phyloP scores from a whole-genome alignment of 2,329 filamentous ascomycete genomes.

The Reticulascus tulasneorum region DNA sequence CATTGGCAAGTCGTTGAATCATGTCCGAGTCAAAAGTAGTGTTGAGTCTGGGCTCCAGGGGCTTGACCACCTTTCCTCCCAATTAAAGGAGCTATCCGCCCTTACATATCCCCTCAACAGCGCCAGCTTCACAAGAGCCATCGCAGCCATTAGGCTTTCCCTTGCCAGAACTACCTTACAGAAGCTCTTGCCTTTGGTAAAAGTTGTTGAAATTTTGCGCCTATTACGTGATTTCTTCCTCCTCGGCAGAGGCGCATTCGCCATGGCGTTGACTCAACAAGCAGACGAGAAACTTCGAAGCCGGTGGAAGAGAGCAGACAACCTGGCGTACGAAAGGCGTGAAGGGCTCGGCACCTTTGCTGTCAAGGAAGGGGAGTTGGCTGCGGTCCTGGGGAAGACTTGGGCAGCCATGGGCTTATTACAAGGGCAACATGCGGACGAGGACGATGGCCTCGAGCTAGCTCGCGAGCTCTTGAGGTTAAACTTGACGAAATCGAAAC shows the following conservation, averaged over 20 bases:
- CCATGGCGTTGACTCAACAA: slow-evolving; percentile 78
- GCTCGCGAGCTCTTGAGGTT: slow-evolving; percentile 75
- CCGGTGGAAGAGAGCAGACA: slow-evolving; percentile 63
- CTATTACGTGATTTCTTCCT: slow-evolving; percentile 85
- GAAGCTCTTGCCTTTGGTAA: slow-evolving; percentile 71
- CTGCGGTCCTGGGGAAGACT: slow-evolving; percentile 69
- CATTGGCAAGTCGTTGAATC: slow-evolving; percentile 83
- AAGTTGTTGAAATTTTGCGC: slow-evolving; percentile 71
- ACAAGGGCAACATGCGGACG: slow-evolving; percentile 65
- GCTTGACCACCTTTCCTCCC: slow-evolving; percentile 60
- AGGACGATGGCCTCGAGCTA: slow-evolving; percentile 79
- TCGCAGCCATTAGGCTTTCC: slow-evolving; percentile 73
- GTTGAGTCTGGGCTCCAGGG: slow-evolving; percentile 43
- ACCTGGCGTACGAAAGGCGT: slow-evolving; percentile 52
- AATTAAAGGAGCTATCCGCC: slow-evolving; percentile 64
- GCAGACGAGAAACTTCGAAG: slow-evolving; percentile 76
- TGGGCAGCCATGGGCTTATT: slow-evolving; percentile 78
- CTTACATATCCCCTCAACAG: slow-evolving; percentile 72
- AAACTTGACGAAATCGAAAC: slow-evolving; percentile 49
- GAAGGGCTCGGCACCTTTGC: slow-evolving; percentile 59
- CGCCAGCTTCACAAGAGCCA: slow-evolving; percentile 64
- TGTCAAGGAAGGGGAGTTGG: slow-evolving; percentile 84
- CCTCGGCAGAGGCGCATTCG: slow-evolving; percentile 85
- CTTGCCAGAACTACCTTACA: slow-evolving; percentile 82
- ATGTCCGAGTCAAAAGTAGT: slow-evolving; percentile 61